Base-by-base conservation (phyloP, 441 rosid species). In the Arabidopsis lyrata region DNA sequence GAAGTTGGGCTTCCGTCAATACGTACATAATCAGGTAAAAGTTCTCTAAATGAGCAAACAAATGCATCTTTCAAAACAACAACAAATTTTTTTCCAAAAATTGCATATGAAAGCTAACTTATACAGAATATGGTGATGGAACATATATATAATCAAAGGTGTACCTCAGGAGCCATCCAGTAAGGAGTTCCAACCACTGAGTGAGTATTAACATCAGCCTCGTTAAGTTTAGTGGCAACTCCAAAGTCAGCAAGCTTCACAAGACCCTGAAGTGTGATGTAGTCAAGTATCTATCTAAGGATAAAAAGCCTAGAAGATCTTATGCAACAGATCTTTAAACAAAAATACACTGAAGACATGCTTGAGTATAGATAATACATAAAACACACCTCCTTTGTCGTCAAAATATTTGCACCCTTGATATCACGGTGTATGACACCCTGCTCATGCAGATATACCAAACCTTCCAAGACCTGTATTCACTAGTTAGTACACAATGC, bases 161-260 rank as follows among this genome's bases (percentile, higher is more conserved):
- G 50, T 83, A 96, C 98, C 97, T 96, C 97, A 13, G 99, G 99
- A 63, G 99, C 99, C 99, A 96, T 96, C 99, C 99, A 96, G 61
- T 93, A 96, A 62, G 99, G 99, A 38, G 99, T 96, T 82, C 98
- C 99, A 82, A 93, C 99, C 57, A 96, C 98, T n/a, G 99, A 96
- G 84, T 93, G 99, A 8, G 99, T 96, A 81, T 96, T 96, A 66
- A 88, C 89, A 87, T 96, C 99, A 78, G 99, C 99, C 85, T 96
- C 99, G 20, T 94, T 96, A 70, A 96, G 82, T 83, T 96, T 96
- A 71, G 99, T 96, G 31, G 99, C 99, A 81, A 96, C 99, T 78
- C 99, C 99, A 87, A 96, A 96, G 86, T 93, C 99, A 85, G 99
- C 99, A 80, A 96, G 98, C 83, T 96, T 96, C 53, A 96, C 98